Evolutionary conservation across 2,329 filamentous ascomycete genomes (phyloP), one percentile per base, ranked within the genome.

Genomic region (Ceratocystis smalleyi): DNA sequence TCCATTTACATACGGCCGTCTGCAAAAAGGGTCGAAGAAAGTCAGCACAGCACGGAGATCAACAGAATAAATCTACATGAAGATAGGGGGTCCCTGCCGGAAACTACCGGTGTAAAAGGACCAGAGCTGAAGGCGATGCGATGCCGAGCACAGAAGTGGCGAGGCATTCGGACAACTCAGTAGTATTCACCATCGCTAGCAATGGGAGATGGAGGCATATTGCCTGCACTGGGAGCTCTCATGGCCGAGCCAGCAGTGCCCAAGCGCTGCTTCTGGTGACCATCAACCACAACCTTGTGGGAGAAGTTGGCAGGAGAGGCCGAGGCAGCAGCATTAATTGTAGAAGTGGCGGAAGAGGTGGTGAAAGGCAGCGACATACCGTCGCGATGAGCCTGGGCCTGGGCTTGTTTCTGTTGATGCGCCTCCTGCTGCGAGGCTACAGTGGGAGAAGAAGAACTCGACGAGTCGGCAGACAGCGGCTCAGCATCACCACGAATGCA

Each of bases 101-200:
- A 40, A 15, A 40, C 12, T 12, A 40, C 35, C 10, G 12, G 35
- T 40, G 35, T 40, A 40, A 51, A 51, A 51, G n/a, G 7, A 12
- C 47, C 47, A 51, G 47, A 24, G 22, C 47, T 51, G 22, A 51
- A 40, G 35, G 12, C 35, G 35, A 15, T 40, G 35, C 15, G 4
- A 40, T 15, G 5, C 35, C 35, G 15, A 40, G 35, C 35, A 40
- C 35, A 40, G 35, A 24, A 10, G 22, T 7, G 22, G 22, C 47
- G 8, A 24, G 35, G 35, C 8, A 12, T 24, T 27, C 22, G 2
- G 22, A 8, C 27, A 8, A 30, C 72, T 70, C 75, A 71, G 70
- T 75, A 73, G 73, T 79, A 80, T 78, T 83, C 79, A 83, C 81
- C 81, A 81, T 84, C 81, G 76, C 81, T 83, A 73, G 78, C 80